Conservation (phyloP, 495 filamentous ascomycete genomes). For the Usnea hakonensis region DNA sequence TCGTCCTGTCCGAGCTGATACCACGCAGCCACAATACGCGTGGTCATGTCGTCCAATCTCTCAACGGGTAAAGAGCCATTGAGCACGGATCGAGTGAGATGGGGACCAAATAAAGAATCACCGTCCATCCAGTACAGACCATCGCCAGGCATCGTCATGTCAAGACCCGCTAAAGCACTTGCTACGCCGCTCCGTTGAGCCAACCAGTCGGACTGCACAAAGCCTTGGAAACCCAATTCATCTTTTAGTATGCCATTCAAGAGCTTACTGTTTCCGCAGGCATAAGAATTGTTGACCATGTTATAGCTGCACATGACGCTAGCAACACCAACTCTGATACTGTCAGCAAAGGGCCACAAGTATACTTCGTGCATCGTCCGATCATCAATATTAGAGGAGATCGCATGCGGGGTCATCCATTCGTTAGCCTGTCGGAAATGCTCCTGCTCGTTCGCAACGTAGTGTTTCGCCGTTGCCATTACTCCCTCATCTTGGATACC, state of each 20-base stretch:
- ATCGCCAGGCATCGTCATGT: constrained; percentile 96
- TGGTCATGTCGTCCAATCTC: constrained; percentile 88
- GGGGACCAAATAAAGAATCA: constrained; percentile 68
- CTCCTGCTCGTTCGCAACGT: constrained; percentile 79
- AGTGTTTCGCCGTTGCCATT: constrained; percentile 81
- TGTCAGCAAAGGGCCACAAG: constrained; percentile 84
- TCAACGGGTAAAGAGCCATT: constrained; percentile 79
- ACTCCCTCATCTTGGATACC: constrained; percentile 76
- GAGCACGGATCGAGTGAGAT: constrained; percentile 68
- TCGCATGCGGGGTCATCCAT: constrained; percentile 64
- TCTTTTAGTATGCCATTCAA: constrained; percentile 92
- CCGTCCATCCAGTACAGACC: constrained; percentile 70
- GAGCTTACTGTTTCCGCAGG: constrained; percentile 86
- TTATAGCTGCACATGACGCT: constrained; percentile 88
- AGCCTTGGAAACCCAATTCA: constrained; percentile 90
- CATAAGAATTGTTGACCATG: constrained; percentile 82
- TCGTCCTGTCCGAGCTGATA: constrained; percentile 84
- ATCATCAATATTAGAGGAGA: constrained; percentile 78
- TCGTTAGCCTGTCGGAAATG: constrained; percentile 69
- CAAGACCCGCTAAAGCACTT: constrained; percentile 73
- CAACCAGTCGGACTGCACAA: constrained; percentile 89
- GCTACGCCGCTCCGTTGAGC: constrained; percentile 77
- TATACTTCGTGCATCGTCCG: constrained; percentile 78
- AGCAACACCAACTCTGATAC: constrained; percentile 76
- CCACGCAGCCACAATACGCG: constrained; percentile 84